Percentiles rank a stretch among this genome's conserved stretches.
phyloP scores from a whole-genome alignment of 2,329 filamentous ascomycete genomes.

The Xylaria sp. region DNA sequence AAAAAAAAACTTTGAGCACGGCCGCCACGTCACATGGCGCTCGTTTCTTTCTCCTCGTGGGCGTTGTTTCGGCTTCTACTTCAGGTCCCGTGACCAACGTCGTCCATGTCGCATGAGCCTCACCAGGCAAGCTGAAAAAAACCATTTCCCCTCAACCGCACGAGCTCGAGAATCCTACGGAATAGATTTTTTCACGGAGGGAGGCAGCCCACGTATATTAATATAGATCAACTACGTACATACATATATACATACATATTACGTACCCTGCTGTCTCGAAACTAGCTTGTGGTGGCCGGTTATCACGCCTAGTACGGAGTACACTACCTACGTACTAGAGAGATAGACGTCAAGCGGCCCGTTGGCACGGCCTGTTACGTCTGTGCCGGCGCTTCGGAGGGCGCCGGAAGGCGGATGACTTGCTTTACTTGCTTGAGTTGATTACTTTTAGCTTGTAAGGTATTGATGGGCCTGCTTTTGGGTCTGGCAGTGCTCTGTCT shows the following conservation, averaged over 20 bases:
- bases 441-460: no score
- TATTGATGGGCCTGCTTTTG: neutral
- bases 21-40: constrained; percentile 6
- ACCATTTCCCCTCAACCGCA: neutral
- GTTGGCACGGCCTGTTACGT: constrained; percentile 16
- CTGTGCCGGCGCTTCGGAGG: constrained; percentile 15
- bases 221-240: constrained; percentile 8
- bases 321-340: no score
- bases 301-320: no score
- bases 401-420: neutral
- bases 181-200: constrained; percentile 10
- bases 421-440: neutral
- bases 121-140: neutral
- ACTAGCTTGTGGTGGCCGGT: neutral
- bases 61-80: constrained; percentile 15
- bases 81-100: neutral
- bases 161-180: neutral
- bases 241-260: neutral
- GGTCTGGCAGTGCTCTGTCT: neutral
- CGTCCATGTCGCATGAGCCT: constrained; percentile 9
- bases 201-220: constrained; percentile 27
- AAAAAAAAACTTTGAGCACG: no score
- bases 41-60: constrained; percentile 9
- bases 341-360: neutral
- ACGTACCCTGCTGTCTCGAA: neutral